Evolutionary conservation across 2,329 filamentous ascomycete genomes (phyloP).

Genomic region (Xylaria arbuscula): DNA sequence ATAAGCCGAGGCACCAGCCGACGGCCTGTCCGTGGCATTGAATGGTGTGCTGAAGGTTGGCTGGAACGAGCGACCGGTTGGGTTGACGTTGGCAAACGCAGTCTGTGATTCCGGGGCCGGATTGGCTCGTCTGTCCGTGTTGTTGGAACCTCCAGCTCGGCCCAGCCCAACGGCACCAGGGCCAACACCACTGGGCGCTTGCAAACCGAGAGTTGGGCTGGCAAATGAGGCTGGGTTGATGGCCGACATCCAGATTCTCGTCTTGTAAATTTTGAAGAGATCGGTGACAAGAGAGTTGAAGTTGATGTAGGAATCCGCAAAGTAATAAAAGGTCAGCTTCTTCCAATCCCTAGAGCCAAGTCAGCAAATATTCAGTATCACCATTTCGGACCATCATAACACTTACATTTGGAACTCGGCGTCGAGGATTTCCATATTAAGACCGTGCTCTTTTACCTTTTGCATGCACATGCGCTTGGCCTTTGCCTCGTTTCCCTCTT

Average conservation of each 20-base stretch:
- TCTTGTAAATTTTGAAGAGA: constrained; percentile 99
- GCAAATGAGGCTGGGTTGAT: constrained; percentile 98
- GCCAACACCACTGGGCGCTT: constrained; percentile 74
- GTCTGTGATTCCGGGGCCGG: constrained; percentile 55
- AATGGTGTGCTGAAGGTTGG: constrained; percentile 57
- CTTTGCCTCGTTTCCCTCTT: constrained; percentile 97
- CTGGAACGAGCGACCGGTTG: constrained; percentile 57
- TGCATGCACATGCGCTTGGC: constrained; percentile 96
- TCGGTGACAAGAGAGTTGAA: constrained; percentile 98
- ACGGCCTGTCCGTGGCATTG: constrained; percentile 56
- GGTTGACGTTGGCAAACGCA: constrained; percentile 53
- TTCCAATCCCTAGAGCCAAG: constrained; percentile 85
- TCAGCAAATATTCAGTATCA: constrained; percentile 45
- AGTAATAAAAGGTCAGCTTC: constrained; percentile 99
- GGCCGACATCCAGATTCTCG: constrained; percentile 99
- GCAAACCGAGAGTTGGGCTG: constrained; percentile 77
- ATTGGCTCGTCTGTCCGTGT: constrained; percentile 62
- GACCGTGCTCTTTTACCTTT: constrained; percentile 91
- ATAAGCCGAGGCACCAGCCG: constrained; percentile 54
- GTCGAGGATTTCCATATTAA: constrained; percentile 99
- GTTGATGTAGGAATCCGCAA: constrained; percentile 97
- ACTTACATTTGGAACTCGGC: constrained; percentile 97
- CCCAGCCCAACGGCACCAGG: constrained; percentile 72
- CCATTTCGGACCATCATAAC: not conserved
- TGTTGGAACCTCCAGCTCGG: constrained; percentile 58